Conservation (phyloP, 163 green algal genomes). For the Scenedesmus sp. region DNA sequence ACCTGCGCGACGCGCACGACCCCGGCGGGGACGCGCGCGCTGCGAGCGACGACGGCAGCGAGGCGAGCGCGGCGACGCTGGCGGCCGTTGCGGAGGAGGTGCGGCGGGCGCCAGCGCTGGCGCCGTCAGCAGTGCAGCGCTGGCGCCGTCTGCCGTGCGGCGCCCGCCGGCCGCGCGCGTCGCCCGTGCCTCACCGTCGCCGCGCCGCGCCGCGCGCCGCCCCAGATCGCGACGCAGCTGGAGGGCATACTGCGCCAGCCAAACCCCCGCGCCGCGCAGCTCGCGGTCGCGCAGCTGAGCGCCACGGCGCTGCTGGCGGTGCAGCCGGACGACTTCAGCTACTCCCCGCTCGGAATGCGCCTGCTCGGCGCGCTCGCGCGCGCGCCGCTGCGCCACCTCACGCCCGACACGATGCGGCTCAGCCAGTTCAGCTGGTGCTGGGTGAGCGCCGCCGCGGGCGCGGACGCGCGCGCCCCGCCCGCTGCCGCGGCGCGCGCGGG, state of each 20-base stretch:
- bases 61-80: neutral
- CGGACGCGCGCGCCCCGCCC: too few relatives aligned
- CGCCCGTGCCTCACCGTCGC: too few relatives aligned
- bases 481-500: too few relatives aligned
- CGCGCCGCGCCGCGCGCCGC: neutral
- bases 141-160: too few relatives aligned
- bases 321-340: conserved; percentile 21
- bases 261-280: neutral
- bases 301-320: conserved; percentile 67
- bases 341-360: conserved; percentile 14
- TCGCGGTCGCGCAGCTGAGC: conserved; percentile 57
- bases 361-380: conserved; percentile 32
- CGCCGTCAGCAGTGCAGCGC: too few relatives aligned
- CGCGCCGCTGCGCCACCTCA: conserved; percentile 18
- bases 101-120: too few relatives aligned
- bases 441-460: neutral
- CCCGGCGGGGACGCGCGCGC: too few relatives aligned
- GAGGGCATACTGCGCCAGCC: neutral
- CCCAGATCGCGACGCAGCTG: conserved; percentile 41
- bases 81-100: conserved; percentile 22
- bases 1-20: too few relatives aligned
- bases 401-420: conserved; percentile 18
- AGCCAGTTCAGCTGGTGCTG: conserved; percentile 36
- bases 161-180: too few relatives aligned
- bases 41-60: neutral